Evolutionary conservation across 805 yeast genomes (phyloP).

Genomic region (Yamadazyma nakazawae): DNA sequence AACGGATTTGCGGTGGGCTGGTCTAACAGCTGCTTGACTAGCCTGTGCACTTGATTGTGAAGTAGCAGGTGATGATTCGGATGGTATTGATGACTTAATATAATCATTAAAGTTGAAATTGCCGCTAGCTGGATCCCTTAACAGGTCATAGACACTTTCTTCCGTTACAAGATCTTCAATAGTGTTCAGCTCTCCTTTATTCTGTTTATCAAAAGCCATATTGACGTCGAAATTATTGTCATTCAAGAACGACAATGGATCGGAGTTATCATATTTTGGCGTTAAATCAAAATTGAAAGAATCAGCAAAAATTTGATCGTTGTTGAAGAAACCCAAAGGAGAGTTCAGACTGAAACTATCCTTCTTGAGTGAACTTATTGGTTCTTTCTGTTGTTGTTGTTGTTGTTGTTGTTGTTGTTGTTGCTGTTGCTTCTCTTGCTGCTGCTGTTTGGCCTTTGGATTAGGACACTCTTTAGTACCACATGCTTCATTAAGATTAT

Average conservation of each 20-base stretch:
- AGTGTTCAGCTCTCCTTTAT: conserved; percentile 29
- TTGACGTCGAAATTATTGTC: conserved; percentile 52
- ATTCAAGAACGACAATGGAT: conserved; percentile 47
- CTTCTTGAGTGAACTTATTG: background rate
- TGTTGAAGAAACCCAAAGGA: conserved; percentile 11
- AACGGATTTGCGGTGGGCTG: conserved; percentile 7
- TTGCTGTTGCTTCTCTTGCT: background rate
- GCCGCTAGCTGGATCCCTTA: conserved; percentile 29
- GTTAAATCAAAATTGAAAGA: conserved; percentile 15
- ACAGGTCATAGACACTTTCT: conserved; percentile 56
- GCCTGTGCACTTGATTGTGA: background rate
- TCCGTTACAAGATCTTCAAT: conserved; percentile 48
- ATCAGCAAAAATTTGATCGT: conserved; percentile 6
- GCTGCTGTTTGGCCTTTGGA: conserved; percentile 42
- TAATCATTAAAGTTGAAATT: conserved; percentile 39
- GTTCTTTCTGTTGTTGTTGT: background rate
- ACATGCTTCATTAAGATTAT: conserved; percentile 73
- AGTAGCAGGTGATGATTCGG: conserved; percentile 13
- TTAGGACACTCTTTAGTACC: conserved; percentile 70
- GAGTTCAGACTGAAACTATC: background rate
- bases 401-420: background rate
- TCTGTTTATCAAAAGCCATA: conserved; percentile 42
- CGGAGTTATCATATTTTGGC: conserved; percentile 18
- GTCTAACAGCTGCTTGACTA: background rate
- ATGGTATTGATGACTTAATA: conserved; percentile 28